Conservation (phyloP, 2,329 filamentous ascomycete genomes). For the Cordyceps pruinosa region DNA sequence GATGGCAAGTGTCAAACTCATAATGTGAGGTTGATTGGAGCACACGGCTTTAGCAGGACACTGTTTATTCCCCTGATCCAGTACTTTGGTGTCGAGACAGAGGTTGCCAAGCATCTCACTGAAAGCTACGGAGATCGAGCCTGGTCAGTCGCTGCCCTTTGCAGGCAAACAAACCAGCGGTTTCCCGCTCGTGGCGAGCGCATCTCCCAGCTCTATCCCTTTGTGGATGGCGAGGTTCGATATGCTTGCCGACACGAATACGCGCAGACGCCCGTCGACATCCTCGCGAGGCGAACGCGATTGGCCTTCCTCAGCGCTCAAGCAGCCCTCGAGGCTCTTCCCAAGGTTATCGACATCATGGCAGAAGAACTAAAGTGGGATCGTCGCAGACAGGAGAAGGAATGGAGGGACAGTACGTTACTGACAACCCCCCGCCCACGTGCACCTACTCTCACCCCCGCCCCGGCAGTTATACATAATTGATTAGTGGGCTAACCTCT, state of each 20-base stretch:
- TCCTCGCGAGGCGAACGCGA: conserved; percentile 76
- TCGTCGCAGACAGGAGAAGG: conserved; percentile 60
- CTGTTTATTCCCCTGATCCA: conserved; percentile 94
- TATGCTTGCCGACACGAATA: conserved; percentile 87
- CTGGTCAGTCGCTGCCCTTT: conserved; percentile 82
- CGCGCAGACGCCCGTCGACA: conserved; percentile 83
- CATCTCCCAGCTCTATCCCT: conserved; percentile 76
- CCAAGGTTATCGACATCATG: conserved; percentile 85
- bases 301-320: conserved; percentile 89
- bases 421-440: neutral
- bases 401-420: conserved; percentile 69
- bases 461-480: neutral
- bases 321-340: conserved; percentile 79
- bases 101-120: conserved; percentile 82
- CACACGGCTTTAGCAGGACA: conserved; percentile 79
- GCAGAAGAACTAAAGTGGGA: conserved; percentile 76
- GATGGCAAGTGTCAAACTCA: conserved; percentile 74
- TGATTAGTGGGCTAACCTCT: conserved; percentile 6
- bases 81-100: conserved; percentile 85
- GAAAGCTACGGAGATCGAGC: conserved; percentile 87
- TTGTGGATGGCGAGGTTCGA: conserved; percentile 84
- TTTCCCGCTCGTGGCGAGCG: conserved; percentile 80
- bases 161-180: conserved; percentile 65
- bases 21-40: conserved; percentile 71
- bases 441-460: neutral